Conservation (phyloP, 192 early-diverging fungal genomes). For the Entomortierella beljakovae region DNA sequence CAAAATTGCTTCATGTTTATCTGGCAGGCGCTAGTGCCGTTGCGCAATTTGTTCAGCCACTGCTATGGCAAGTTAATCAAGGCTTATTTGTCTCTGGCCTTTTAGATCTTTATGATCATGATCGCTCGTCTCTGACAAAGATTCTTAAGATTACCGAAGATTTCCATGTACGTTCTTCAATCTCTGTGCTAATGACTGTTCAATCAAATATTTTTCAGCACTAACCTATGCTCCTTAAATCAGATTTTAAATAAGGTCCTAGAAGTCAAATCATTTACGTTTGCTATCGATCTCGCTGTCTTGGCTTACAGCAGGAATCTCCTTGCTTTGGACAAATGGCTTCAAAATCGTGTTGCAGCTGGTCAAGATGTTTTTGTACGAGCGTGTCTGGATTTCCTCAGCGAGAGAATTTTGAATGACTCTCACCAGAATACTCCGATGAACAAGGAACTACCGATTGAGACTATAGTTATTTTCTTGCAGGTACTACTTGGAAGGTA, state of each 20-base stretch:
- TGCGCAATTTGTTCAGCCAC: conserved; percentile 73
- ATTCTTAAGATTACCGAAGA: conserved; percentile 86
- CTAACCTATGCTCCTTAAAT: not conserved
- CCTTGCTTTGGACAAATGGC: conserved; percentile 88
- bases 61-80: conserved; percentile 76
- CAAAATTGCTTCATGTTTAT: conserved; percentile 71
- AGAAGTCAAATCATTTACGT: conserved; percentile 72
- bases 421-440: conserved; percentile 57
- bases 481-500: conserved; percentile 70
- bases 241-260: conserved; percentile 79
- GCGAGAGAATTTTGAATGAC: conserved; percentile 69
- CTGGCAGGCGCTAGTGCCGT: conserved; percentile 69
- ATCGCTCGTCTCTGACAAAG: conserved; percentile 63
- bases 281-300: conserved; percentile 84
- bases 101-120: conserved; percentile 79
- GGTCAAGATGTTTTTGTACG: conserved; percentile 74
- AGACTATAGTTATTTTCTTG: conserved; percentile 76
- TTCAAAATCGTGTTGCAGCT: conserved; percentile 75
- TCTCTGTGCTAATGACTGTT: not conserved
- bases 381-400: conserved; percentile 82
- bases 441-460: conserved; percentile 62
- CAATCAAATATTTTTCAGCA: not conserved
- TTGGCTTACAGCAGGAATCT: conserved; percentile 83
- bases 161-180: conserved; percentile 66
- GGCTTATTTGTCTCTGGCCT: conserved; percentile 70